These are phyloP conservation scores for Lactarius akahatsu DNA, from an alignment of 768 basidiomycete species.

Conservation along the genomic window DNA sequence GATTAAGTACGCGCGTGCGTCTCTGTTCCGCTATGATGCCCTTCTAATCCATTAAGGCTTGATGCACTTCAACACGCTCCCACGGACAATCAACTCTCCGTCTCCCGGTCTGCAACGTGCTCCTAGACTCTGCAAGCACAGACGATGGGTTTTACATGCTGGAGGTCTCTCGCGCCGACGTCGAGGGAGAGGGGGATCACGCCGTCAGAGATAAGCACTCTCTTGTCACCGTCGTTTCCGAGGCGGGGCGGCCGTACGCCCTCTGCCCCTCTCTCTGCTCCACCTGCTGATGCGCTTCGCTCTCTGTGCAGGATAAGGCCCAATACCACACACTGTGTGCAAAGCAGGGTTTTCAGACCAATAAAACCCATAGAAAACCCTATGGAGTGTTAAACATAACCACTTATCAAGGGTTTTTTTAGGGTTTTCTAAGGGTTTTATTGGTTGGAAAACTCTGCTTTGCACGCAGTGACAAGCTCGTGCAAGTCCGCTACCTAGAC, in stretches of 20 bases:
- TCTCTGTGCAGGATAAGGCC: slow-evolving; percentile 42
- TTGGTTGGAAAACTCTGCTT: no score
- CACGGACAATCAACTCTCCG: slow-evolving; percentile 67
- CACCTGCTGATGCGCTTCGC: neutral
- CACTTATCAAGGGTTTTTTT: no score
- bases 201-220: slow-evolving; percentile 58
- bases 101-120: slow-evolving; percentile 56
- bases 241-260: slow-evolving; percentile 59
- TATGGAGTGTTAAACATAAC: no score
- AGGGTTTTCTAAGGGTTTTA: no score
- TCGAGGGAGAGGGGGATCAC: slow-evolving; percentile 75
- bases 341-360: no score
- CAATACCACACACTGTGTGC: no score
- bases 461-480: slow-evolving; percentile 32
- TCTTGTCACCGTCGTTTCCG: slow-evolving; percentile 58
- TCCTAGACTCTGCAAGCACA: slow-evolving; percentile 56
- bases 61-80: slow-evolving; percentile 62
- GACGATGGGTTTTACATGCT: slow-evolving; percentile 65
- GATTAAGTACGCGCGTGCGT: slow-evolving; percentile 70
- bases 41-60: slow-evolving; percentile 45
- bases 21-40: neutral
- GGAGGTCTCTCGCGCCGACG: slow-evolving; percentile 54
- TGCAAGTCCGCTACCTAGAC: slow-evolving; percentile 61
- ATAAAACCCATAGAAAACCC: no score
- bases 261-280: neutral